These are phyloP conservation scores for Syzygium oleosum DNA, from an alignment of 345 rosid genomes.

Conservation along the genomic window DNA sequence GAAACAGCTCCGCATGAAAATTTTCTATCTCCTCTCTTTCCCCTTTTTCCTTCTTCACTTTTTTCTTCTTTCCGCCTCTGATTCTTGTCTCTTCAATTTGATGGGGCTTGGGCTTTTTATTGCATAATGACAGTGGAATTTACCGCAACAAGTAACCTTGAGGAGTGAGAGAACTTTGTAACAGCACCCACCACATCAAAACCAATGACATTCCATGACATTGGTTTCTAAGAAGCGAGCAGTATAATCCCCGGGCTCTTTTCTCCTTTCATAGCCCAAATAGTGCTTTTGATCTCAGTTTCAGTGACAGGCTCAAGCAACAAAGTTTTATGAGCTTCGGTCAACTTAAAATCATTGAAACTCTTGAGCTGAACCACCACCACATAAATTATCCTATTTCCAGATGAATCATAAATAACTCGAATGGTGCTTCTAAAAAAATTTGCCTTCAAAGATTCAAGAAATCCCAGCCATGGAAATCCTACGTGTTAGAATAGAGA, in stretches of 20 bases:
- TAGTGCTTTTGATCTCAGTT: not conserved
- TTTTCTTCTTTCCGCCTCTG: no score
- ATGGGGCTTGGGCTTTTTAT: no score
- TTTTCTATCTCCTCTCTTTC: no score
- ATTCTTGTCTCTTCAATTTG: no score
- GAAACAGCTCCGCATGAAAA: no score
- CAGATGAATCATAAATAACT: not conserved
- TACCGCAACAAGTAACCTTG: not conserved
- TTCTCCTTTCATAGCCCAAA: not conserved
- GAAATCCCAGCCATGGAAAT: not conserved
- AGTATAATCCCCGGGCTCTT: not conserved
- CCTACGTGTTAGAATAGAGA: not conserved
- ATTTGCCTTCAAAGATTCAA: not conserved
- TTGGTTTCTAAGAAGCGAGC: not conserved
- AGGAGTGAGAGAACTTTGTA: not conserved
- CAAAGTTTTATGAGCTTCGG: not conserved
- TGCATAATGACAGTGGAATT: not conserved
- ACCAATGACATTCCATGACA: not conserved
- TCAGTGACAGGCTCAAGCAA: not conserved
- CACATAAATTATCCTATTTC: not conserved
- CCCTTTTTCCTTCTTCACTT: no score
- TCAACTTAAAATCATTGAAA: not conserved
- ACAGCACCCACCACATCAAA: not conserved
- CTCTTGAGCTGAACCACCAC: not conserved
- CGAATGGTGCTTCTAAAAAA: not conserved